Evolutionary conservation across 306 rosid species (phyloP).

Genomic region (Acacia melanoxylon): DNA sequence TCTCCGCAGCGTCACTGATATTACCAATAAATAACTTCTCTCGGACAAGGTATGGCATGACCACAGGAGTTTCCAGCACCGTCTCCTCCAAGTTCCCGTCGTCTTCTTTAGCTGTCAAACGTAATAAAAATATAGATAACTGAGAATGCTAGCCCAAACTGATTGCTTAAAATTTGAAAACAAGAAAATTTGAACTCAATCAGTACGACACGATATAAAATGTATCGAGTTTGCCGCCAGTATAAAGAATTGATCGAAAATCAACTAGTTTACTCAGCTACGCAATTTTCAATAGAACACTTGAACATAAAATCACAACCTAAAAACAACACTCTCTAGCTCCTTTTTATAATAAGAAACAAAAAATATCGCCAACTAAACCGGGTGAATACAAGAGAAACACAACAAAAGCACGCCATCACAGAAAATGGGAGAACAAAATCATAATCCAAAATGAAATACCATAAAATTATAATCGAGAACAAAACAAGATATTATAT

Average conservation of each 20-base stretch:
- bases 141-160: background rate
- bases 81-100: background rate
- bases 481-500: background rate
- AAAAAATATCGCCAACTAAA: background rate
- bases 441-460: background rate
- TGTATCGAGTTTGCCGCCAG: background rate
- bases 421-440: background rate
- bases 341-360: no score
- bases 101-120: constrained; percentile 1
- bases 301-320: background rate
- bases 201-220: background rate
- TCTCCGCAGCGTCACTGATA: constrained; percentile 73
- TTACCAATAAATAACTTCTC: constrained; percentile 79
- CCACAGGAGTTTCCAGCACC: constrained; percentile 1
- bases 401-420: background rate
- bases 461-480: background rate
- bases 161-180: background rate
- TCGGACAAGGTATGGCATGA: constrained; percentile 83
- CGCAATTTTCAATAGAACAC: background rate
- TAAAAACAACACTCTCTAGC: background rate
- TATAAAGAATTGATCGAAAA: background rate
- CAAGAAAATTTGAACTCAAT: constrained; percentile 1
- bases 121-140: background rate
- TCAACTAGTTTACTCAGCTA: background rate
- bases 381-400: background rate